A percentile compares a stretch with the other conserved stretches of the same genome.
These are phyloP conservation scores for Ceratocystiopsis sp. DNA, from an alignment of 2,329 filamentous ascomycete genomes.

Conservation along the genomic window DNA sequence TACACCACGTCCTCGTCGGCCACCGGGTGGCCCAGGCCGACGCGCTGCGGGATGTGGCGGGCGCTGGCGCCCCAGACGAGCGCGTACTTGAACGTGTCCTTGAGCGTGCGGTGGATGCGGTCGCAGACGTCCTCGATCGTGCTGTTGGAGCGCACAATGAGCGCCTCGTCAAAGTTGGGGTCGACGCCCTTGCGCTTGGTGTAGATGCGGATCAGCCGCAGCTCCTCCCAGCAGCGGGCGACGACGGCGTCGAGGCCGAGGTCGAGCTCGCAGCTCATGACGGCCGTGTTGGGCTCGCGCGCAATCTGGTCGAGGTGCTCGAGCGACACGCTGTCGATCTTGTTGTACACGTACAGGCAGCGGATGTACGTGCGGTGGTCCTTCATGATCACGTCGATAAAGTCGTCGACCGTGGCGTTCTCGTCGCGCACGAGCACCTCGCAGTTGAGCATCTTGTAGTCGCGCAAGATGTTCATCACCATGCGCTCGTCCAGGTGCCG, in stretches of 20 bases:
- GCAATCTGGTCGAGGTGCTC: slow-evolving; percentile 88
- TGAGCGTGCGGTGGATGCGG: slow-evolving; percentile 78
- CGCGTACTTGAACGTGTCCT: slow-evolving; percentile 98
- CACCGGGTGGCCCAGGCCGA: slow-evolving; percentile 71
- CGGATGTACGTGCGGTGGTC: slow-evolving; percentile 95
- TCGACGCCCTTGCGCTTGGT: slow-evolving; percentile 91
- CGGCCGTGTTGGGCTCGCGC: slow-evolving; percentile 79
- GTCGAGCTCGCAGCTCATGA: slow-evolving; percentile 96
- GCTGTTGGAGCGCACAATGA: slow-evolving; percentile 80
- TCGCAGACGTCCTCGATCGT: slow-evolving; percentile 96
- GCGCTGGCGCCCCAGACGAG: slow-evolving; percentile 96
- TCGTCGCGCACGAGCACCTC: slow-evolving; percentile 93
- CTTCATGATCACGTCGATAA: slow-evolving; percentile 99
- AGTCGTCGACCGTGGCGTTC: slow-evolving; percentile 87
- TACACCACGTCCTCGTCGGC: slow-evolving; percentile 52
- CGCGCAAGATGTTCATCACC: slow-evolving; percentile 89
- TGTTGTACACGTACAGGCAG: slow-evolving; percentile 97
- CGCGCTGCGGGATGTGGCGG: slow-evolving; percentile 82
- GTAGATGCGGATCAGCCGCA: slow-evolving; percentile 80
- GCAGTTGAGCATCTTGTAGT: slow-evolving; percentile 98
- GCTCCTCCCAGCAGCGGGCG: slow-evolving; percentile 86
- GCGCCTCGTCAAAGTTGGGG: slow-evolving; percentile 74
- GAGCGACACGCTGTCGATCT: slow-evolving; percentile 87
- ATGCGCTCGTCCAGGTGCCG: slow-evolving; percentile 94
- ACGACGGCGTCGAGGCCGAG: slow-evolving; percentile 87